Base-by-base conservation (phyloP, 805 yeast species). In the Teunomyces stri region DNA sequence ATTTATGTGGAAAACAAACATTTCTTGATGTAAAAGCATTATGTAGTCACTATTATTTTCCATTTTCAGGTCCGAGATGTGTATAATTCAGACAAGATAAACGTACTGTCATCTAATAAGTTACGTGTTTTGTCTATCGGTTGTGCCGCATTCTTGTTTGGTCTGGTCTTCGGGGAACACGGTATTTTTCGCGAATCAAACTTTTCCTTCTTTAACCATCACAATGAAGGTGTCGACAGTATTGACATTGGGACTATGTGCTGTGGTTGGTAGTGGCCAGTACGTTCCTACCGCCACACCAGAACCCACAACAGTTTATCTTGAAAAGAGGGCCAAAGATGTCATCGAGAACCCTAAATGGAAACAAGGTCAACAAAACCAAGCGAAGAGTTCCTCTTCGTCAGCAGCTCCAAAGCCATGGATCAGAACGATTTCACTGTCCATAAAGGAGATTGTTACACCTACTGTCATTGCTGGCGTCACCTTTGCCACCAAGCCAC, bases 401-500 rank as follows among this genome's bases (percentile, higher is more conserved):
- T 27, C 70, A 2, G 45, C 57, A 1, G 58, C 64, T 1, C 83
- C 80, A 3, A 70, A 69, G 46, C 84, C 89, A 2, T 88, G 96
- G 96, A 44, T 76, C 12, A 78, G 96, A 62, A 87, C 95, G 0
- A 78, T 87, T 40, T 82, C 81, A 51, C 74, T 74, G 0, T 25
- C 33, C 31, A n/a, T 25, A 12, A 68, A 56, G 5, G 94, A 86
- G 60, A 72, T 86, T 27, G 85, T 82, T 25, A 72, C 76, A 0
- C 89, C 89, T 3, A 79, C 85, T 0, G 81, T 81, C 18, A 74
- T 83, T 52, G 84, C 75, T 11, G 85, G 85, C 15, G 79, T 84
- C 50, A 82, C 87, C 0, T 78, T 83, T 60, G 72, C 78, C 47
- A 81, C 82, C 22, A 84, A 85, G 51, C 89, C 92, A 0, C 89